phyloP scores from a whole-genome alignment of 75 land plant genomes.

The Adiantum capillusveneris region DNA sequence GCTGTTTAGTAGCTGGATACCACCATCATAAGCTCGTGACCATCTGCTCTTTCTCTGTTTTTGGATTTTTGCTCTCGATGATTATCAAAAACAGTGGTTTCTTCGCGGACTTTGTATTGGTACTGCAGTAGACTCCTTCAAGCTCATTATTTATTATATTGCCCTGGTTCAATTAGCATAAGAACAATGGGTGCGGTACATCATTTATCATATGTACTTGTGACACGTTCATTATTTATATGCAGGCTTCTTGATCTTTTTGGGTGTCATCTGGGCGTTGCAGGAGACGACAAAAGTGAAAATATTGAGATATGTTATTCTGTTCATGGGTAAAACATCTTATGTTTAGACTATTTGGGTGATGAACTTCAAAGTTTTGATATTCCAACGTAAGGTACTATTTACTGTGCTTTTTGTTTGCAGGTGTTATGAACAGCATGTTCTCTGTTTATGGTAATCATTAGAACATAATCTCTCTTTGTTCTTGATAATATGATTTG shows the following conservation, averaged over 20 bases:
- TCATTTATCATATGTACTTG: not conserved
- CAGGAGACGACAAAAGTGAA: conserved; percentile 66
- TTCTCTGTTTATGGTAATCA: conserved; percentile 89
- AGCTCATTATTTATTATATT: not conserved
- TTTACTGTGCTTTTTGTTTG: conserved; percentile 5
- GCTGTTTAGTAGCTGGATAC: too few relatives aligned
- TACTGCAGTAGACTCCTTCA: conserved; percentile 4
- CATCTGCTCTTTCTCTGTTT: too few relatives aligned
- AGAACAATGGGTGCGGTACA: too few relatives aligned
- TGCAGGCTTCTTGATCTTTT: conserved; percentile 80
- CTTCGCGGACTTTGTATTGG: conserved; percentile 96
- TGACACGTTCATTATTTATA: too few relatives aligned
- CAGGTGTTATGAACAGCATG: conserved; percentile 99
- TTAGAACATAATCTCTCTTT: too few relatives aligned
- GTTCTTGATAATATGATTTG: too few relatives aligned
- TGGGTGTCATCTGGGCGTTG: conserved; percentile 75
- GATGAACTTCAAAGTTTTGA: too few relatives aligned
- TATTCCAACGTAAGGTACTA: not conserved
- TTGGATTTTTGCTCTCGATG: conserved; percentile 4
- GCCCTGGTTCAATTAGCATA: not conserved
- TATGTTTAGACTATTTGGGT: not conserved
- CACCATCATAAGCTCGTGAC: too few relatives aligned
- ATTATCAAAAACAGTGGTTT: conserved; percentile 62
- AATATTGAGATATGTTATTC: conserved; percentile 69
- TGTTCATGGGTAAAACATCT: conserved; percentile 73